These are phyloP conservation scores for Apiospora pterosperma DNA, from an alignment of 2,329 filamentous ascomycete species.

Conservation along the genomic window DNA sequence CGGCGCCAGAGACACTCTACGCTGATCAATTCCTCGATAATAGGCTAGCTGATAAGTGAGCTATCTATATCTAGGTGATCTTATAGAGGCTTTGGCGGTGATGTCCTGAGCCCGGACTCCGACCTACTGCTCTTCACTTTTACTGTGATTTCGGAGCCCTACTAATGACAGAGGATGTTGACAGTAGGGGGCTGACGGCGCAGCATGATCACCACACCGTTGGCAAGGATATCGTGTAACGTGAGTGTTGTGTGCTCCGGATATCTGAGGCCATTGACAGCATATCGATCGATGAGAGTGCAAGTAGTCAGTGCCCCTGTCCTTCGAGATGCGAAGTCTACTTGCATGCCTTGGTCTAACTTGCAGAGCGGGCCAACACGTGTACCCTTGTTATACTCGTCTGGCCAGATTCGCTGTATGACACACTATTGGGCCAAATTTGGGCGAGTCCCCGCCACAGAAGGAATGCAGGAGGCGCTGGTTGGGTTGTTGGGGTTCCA, in stretches of 20 bases:
- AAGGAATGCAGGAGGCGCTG: neutral
- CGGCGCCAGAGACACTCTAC: neutral
- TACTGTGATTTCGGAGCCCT: neutral
- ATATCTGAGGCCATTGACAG: too few relatives aligned
- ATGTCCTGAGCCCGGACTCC: neutral
- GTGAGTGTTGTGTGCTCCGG: too few relatives aligned
- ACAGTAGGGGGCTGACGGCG: neutral
- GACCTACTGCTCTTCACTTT: neutral
- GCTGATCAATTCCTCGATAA: neutral
- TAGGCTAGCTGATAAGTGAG: neutral
- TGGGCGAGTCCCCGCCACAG: neutral
- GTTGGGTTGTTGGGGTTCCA: neutral
- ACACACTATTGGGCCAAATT: neutral
- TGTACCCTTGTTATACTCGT: too few relatives aligned
- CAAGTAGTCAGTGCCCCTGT: too few relatives aligned
- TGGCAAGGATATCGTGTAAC: too few relatives aligned
- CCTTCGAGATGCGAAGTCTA: too few relatives aligned
- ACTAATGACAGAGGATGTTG: neutral
- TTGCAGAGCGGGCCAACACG: too few relatives aligned
- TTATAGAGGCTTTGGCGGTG: neutral
- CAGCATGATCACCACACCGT: neutral
- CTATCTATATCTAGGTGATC: neutral
- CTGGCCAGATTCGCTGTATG: too few relatives aligned
- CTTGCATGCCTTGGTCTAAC: too few relatives aligned
- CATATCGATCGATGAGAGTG: too few relatives aligned